Conservation (phyloP, 1,284 basidiomycete genomes). For the Apiotrichum akiyoshidainum region DNA sequence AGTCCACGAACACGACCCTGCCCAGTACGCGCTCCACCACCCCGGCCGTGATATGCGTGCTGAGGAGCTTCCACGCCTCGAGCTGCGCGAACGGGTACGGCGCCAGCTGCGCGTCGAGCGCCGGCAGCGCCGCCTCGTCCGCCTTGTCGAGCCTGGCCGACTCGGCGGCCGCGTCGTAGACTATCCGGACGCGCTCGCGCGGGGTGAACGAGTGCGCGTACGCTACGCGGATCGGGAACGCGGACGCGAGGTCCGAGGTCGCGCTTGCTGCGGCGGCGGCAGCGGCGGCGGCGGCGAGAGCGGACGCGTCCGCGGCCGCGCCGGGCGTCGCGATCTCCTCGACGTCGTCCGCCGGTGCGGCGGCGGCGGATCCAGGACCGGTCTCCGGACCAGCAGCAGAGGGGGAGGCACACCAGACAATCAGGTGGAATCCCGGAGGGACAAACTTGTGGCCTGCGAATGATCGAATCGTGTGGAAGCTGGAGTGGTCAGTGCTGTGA, state of each 20-base stretch:
- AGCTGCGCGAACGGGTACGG: slow-evolving; percentile 48
- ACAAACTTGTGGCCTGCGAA: slow-evolving; percentile 49
- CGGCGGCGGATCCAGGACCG: slow-evolving; percentile 6
- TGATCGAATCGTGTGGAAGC: slow-evolving; percentile 32
- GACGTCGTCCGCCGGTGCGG: neutral
- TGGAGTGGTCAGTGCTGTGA: slow-evolving; percentile 13
- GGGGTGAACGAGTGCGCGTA: slow-evolving; percentile 27
- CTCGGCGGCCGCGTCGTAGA: slow-evolving; percentile 24
- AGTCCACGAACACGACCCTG: slow-evolving; percentile 29
- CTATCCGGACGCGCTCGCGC: slow-evolving; percentile 32
- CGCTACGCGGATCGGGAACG: slow-evolving; percentile 32
- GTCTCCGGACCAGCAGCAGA: too few species aligned
- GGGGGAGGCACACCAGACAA: slow-evolving; percentile 29
- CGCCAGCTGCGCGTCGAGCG: slow-evolving; percentile 49
- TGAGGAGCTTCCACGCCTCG: slow-evolving; percentile 42
- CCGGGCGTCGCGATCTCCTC: slow-evolving; percentile 1
- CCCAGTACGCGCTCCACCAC: slow-evolving; percentile 39
- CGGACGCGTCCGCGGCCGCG: neutral
- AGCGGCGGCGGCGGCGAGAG: neutral
- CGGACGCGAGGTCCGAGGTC: slow-evolving; percentile 14
- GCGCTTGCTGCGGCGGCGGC: neutral
- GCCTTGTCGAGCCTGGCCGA: slow-evolving; percentile 7
- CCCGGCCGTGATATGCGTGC: slow-evolving; percentile 26
- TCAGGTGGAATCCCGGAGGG: slow-evolving; percentile 47
- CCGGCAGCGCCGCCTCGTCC: slow-evolving; percentile 45